These are phyloP conservation scores for Teratosphaeria pseudoeucalypti DNA, from an alignment of 2,329 filamentous ascomycete species.

Conservation along the genomic window DNA sequence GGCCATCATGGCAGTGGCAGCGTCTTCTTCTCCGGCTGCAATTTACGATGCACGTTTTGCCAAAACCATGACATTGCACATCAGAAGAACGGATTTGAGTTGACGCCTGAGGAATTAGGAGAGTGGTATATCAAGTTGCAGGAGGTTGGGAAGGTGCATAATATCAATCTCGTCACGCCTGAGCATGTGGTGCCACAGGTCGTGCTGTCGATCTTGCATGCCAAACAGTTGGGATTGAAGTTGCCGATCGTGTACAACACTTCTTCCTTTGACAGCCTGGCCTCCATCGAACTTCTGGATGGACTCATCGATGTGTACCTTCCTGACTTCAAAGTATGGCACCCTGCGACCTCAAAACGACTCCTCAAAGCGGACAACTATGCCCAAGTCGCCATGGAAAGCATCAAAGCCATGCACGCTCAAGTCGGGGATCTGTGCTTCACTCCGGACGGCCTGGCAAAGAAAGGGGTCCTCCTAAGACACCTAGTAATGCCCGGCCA, in stretches of 20 bases:
- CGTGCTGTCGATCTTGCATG: slow-evolving; percentile 63
- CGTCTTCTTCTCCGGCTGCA: slow-evolving; percentile 73
- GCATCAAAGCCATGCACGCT: slow-evolving; percentile 66
- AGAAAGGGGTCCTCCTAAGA: slow-evolving; percentile 62
- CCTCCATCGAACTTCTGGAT: slow-evolving; percentile 61
- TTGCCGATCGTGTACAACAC: slow-evolving; percentile 79
- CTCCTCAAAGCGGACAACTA: slow-evolving; percentile 73
- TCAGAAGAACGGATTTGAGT: slow-evolving; percentile 67
- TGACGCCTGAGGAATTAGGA: slow-evolving; percentile 67
- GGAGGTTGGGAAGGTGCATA: slow-evolving; percentile 72
- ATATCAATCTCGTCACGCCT: slow-evolving; percentile 79
- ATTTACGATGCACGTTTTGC: slow-evolving; percentile 63
- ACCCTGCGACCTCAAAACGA: slow-evolving; percentile 52
- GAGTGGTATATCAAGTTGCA: slow-evolving; percentile 80
- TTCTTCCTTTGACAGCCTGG: slow-evolving; percentile 66
- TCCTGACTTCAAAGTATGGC: slow-evolving; percentile 83
- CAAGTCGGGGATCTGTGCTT: slow-evolving; percentile 80
- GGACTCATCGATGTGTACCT: slow-evolving; percentile 77
- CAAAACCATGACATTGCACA: slow-evolving; percentile 80
- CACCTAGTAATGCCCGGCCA: slow-evolving; percentile 80
- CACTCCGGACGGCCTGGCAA: slow-evolving; percentile 69
- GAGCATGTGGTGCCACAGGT: slow-evolving; percentile 83
- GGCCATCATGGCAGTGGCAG: slow-evolving; percentile 70
- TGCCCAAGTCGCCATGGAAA: slow-evolving; percentile 60
- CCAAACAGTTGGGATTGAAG: slow-evolving; percentile 56